A percentile compares a stretch with the other conserved stretches of the same genome.
Conservation (phyloP, 345 rosid genomes). For the Linum trigynum region DNA sequence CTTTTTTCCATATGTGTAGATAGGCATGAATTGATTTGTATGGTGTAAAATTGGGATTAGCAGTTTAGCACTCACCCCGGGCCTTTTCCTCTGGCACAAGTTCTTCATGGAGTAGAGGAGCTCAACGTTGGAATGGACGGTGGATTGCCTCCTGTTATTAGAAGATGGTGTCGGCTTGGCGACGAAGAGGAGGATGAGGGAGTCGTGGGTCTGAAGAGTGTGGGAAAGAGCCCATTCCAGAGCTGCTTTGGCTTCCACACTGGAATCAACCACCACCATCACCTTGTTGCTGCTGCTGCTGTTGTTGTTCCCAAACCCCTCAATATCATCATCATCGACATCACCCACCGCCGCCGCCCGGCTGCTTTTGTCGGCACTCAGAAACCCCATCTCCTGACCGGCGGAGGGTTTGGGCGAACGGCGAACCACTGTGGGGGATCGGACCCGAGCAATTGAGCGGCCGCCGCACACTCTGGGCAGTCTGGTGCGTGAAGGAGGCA, state of each 20-base stretch:
- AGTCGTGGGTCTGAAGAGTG: slow-evolving; percentile 46
- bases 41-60: too few relatives aligned
- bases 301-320: slow-evolving; percentile 14
- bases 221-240: slow-evolving; percentile 89
- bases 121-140: slow-evolving; percentile 10
- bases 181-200: slow-evolving; percentile 51
- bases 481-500: slow-evolving; percentile 24
- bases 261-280: slow-evolving; percentile 79
- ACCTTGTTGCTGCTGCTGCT: slow-evolving; percentile 35
- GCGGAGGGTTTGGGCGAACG: slow-evolving; percentile 31
- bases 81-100: slow-evolving; percentile 47
- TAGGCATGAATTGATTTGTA: too few relatives aligned
- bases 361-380: slow-evolving; percentile 16
- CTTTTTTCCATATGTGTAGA: too few relatives aligned
- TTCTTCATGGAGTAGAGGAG: slow-evolving; percentile 50
- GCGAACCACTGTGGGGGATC: slow-evolving; percentile 27
- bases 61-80: slow-evolving; percentile 46
- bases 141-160: too few relatives aligned
- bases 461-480: slow-evolving; percentile 33
- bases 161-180: slow-evolving; percentile 19
- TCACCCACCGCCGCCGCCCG: slow-evolving; percentile 15
- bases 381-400: slow-evolving; percentile 27
- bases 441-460: slow-evolving; percentile 26
- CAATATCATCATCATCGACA: slow-evolving; percentile 10
- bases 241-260: slow-evolving; percentile 58